Percentiles rank a stretch among this genome's conserved stretches.
Conservation (phyloP, 208 protist genomes). For the Acanthamoeba rhysodes region DNA sequence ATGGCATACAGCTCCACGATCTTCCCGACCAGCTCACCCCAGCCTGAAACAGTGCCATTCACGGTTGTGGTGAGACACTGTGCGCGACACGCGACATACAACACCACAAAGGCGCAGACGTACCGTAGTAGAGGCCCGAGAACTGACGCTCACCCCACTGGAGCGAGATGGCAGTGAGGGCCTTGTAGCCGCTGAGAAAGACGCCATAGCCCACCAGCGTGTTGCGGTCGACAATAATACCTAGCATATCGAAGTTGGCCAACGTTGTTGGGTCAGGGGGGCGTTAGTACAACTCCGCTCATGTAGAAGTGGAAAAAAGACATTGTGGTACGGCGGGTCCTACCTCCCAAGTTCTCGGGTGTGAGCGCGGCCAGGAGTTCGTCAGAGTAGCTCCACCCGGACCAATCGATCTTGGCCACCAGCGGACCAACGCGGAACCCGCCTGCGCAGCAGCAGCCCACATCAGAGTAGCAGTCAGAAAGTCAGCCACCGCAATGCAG, state of each 20-base stretch:
- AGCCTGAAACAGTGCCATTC: not conserved
- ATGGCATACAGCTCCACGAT: not conserved
- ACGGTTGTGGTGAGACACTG: not conserved
- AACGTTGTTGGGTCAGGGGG: no score
- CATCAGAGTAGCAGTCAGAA: no score
- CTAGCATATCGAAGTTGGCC: not conserved
- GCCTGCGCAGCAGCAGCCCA: not conserved
- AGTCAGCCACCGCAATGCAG: not conserved
- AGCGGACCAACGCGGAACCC: not conserved
- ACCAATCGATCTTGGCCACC: slow-evolving; percentile 18
- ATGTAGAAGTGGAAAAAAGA: not conserved
- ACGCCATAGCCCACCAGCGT: not conserved
- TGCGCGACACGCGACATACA: not conserved
- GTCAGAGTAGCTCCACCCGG: not conserved
- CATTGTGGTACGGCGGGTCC: no score
- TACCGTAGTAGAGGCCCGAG: not conserved
- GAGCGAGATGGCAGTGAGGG: slow-evolving; percentile 15
- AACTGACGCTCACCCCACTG: slow-evolving; percentile 17
- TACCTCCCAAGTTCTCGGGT: not conserved
- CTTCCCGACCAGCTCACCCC: slow-evolving; percentile 6
- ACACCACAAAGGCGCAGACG: not conserved
- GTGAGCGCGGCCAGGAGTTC: slow-evolving; percentile 3
- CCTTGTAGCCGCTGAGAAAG: not conserved
- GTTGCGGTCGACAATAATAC: not conserved
- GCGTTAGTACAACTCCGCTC: no score